Evolutionary conservation across 805 yeast genomes (phyloP).

Genomic region (Pichia membranifaciens): DNA sequence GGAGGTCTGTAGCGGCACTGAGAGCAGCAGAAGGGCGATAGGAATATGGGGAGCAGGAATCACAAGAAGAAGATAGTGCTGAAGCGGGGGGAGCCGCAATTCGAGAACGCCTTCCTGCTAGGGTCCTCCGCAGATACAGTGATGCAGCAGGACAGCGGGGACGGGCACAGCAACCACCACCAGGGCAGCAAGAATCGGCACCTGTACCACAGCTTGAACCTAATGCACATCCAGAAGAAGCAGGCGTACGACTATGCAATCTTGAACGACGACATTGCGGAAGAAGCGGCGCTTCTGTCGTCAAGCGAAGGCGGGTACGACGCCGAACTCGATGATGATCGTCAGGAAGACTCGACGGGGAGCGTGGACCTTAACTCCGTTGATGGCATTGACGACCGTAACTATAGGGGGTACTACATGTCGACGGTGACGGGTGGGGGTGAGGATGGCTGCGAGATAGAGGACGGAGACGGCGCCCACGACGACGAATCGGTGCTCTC

Average conservation of each 20-base stretch:
- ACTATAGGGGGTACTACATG: slow-evolving; percentile 20
- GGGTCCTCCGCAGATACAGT: slow-evolving; percentile 12
- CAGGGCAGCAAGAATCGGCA: neutral
- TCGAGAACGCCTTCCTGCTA: slow-evolving; percentile 1
- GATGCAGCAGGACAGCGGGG: neutral
- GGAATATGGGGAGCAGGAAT: slow-evolving; percentile 4
- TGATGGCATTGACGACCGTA: slow-evolving; percentile 25
- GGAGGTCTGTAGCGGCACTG: too few species aligned
- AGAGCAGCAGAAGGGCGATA: too few species aligned
- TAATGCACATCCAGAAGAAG: neutral
- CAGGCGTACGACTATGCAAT: slow-evolving; percentile 11
- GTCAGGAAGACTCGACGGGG: neutral
- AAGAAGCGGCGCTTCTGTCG: slow-evolving; percentile 34
- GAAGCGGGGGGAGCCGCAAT: neutral
- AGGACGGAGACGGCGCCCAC: slow-evolving; percentile 1
- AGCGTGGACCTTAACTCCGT: neutral
- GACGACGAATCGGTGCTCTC: slow-evolving; percentile 6
- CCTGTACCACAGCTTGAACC: neutral
- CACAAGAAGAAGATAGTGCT: neutral
- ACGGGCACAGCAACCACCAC: too few species aligned
- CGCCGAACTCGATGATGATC: slow-evolving; percentile 13
- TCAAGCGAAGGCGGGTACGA: slow-evolving; percentile 22
- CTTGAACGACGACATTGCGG: slow-evolving; percentile 30
- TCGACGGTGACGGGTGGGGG: neutral
- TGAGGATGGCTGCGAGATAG: too few species aligned